phyloP scores from a whole-genome alignment of 306 rosid genomes.

The Prunus kanzakura region DNA sequence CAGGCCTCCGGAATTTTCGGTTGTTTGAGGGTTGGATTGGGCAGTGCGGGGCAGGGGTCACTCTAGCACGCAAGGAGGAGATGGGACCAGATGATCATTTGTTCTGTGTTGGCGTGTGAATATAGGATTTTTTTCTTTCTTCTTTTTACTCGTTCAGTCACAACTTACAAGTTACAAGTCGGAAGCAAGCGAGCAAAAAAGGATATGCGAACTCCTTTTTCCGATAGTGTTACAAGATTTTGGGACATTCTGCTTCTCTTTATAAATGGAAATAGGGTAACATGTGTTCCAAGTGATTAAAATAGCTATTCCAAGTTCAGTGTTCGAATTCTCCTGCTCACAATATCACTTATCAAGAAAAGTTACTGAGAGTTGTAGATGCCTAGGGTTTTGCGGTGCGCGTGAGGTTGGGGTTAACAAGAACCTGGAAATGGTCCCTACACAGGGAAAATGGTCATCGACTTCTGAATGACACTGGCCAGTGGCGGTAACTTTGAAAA shows the following conservation, averaged over 20 bases:
- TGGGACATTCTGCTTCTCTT: not conserved
- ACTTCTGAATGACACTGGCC: not conserved
- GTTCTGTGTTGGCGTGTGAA: not conserved
- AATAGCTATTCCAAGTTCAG: too few relatives aligned
- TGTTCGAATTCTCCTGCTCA: too few relatives aligned
- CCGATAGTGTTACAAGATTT: not conserved
- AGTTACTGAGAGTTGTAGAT: too few relatives aligned
- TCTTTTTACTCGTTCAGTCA: too few relatives aligned
- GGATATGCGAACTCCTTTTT: not conserved
- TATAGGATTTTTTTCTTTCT: not conserved
- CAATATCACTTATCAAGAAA: too few relatives aligned
- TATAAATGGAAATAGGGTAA: too few relatives aligned
- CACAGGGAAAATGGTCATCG: not conserved
- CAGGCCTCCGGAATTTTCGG: not conserved
- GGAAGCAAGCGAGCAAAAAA: not conserved
- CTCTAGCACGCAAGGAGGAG: not conserved
- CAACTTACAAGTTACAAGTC: not conserved
- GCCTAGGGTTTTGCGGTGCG: not conserved
- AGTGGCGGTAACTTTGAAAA: constrained; percentile 21
- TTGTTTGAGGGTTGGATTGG: not conserved
- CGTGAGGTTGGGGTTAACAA: not conserved
- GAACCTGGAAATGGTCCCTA: not conserved
- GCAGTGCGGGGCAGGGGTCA: not conserved
- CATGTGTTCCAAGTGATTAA: too few relatives aligned
- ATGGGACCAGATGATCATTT: not conserved